Evolutionary conservation across 2,329 filamentous ascomycete genomes (phyloP).

Genomic region (Fusarium sp.): DNA sequence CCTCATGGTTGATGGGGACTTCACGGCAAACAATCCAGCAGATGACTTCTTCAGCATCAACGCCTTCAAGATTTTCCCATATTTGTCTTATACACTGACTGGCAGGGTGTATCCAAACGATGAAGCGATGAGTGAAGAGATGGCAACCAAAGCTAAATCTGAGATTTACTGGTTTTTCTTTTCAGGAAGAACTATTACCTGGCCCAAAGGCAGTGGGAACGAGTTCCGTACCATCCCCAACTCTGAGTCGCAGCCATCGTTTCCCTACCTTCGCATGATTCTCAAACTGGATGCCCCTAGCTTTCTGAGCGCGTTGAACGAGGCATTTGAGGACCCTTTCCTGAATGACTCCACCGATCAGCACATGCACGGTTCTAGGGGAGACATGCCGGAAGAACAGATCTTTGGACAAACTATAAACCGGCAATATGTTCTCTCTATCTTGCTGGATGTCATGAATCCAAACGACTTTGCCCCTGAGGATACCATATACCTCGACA

Average conservation of each 20-base stretch:
- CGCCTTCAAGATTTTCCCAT: slow-evolving; percentile 92
- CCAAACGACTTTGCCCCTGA: slow-evolving; percentile 76
- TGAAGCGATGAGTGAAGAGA: slow-evolving; percentile 74
- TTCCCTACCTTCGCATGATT: slow-evolving; percentile 85
- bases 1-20: slow-evolving; percentile 66
- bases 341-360: slow-evolving; percentile 82
- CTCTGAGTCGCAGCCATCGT: slow-evolving; percentile 73
- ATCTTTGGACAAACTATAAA: slow-evolving; percentile 79
- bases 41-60: slow-evolving; percentile 72
- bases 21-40: slow-evolving; percentile 63
- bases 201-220: slow-evolving; percentile 73
- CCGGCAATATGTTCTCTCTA: slow-evolving; percentile 91
- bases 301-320: slow-evolving; percentile 94
- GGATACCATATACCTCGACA: slow-evolving; percentile 94
- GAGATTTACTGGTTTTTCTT: slow-evolving; percentile 95
- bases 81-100: slow-evolving; percentile 90
- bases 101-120: slow-evolving; percentile 92
- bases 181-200: slow-evolving; percentile 79
- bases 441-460: slow-evolving; percentile 91
- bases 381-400: slow-evolving; percentile 70
- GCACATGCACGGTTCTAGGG: slow-evolving; percentile 59
- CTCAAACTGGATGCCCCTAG: slow-evolving; percentile 90
- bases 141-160: slow-evolving; percentile 80
- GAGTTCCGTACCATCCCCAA: slow-evolving; percentile 69
- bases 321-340: slow-evolving; percentile 95